Conservation (phyloP, 2,329 filamentous ascomycete species). For the Penicillium sp. region DNA sequence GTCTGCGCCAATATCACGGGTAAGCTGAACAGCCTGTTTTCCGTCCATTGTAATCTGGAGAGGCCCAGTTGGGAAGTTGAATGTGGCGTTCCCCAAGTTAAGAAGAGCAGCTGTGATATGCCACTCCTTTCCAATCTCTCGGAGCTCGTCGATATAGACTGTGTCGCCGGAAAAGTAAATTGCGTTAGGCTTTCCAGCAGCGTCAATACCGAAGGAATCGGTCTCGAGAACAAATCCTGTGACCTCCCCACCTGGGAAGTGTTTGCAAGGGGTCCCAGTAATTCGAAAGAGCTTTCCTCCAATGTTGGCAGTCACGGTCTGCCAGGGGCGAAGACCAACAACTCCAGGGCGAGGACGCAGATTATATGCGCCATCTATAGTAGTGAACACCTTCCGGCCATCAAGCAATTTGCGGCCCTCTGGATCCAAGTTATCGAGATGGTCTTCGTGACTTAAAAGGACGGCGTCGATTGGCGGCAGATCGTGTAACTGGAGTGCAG, state of each 20-base stretch:
- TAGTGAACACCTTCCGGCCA: slow-evolving; percentile 41
- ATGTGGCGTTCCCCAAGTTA: slow-evolving; percentile 30
- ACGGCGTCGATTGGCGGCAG: slow-evolving; percentile 43
- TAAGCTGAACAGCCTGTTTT: slow-evolving; percentile 33
- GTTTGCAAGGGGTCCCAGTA: slow-evolving; percentile 39
- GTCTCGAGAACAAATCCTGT: slow-evolving; percentile 39
- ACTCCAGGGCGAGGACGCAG: slow-evolving; percentile 39
- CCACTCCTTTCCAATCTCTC: slow-evolving; percentile 28
- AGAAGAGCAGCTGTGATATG: slow-evolving; percentile 35
- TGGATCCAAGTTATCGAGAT: slow-evolving; percentile 44
- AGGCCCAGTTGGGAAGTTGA: slow-evolving; percentile 20
- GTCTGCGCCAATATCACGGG: slow-evolving; percentile 35
- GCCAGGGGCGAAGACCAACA: slow-evolving; percentile 33
- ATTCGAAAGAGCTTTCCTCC: slow-evolving; percentile 33
- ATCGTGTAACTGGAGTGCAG: slow-evolving; percentile 31
- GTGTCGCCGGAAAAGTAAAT: slow-evolving; percentile 46
- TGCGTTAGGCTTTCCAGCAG: slow-evolving; percentile 36
- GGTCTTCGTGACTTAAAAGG: slow-evolving; percentile 45
- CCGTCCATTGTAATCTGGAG: slow-evolving; percentile 41
- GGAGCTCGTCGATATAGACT: slow-evolving; percentile 38
- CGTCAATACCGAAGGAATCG: slow-evolving; percentile 29
- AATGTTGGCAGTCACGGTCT: slow-evolving; percentile 24
- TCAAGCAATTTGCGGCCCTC: slow-evolving; percentile 40
- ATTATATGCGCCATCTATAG: slow-evolving; percentile 39
- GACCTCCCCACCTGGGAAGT: slow-evolving; percentile 39